These are phyloP conservation scores for Didymella segeticola DNA, from an alignment of 2,329 filamentous ascomycete species.

Conservation along the genomic window DNA sequence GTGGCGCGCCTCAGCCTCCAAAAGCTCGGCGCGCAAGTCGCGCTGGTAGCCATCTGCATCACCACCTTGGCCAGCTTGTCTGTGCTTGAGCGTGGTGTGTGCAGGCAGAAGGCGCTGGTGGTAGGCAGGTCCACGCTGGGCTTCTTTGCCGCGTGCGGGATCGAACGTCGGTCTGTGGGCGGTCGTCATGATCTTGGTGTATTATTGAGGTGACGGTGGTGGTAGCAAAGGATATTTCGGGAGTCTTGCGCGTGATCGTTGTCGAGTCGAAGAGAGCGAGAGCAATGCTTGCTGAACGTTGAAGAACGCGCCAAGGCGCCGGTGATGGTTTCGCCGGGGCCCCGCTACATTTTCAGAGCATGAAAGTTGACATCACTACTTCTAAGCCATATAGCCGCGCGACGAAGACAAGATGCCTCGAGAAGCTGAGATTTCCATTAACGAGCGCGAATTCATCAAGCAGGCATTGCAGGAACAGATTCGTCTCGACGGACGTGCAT, in stretches of 20 bases:
- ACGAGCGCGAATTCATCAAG: constrained; percentile 85
- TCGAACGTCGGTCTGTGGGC: constrained; percentile 93
- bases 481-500: constrained; percentile 81
- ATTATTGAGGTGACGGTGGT: not conserved
- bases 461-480: constrained; percentile 82
- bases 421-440: constrained; percentile 87
- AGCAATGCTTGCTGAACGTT: constrained; percentile 13
- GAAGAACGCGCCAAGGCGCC: constrained; percentile 23
- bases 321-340: constrained; percentile 25
- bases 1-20: constrained; percentile 86
- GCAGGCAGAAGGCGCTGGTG: constrained; percentile 95
- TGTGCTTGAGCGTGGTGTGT: constrained; percentile 84
- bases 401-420: constrained; percentile 73
- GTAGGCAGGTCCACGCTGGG: constrained; percentile 89
- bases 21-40: constrained; percentile 87
- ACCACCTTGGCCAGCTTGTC: constrained; percentile 88
- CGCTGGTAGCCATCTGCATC: constrained; percentile 72
- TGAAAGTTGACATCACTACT: constrained; percentile 11
- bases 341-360: constrained; percentile 36
- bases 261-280: constrained; percentile 13
- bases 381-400: not conserved
- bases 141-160: constrained; percentile 93
- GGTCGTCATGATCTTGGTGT: constrained; percentile 52
- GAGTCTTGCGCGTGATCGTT: constrained; percentile 35
- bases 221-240: constrained; percentile 28